Base-by-base conservation (phyloP, 2,329 filamentous ascomycete genomes). In the Fusarium tupiense region DNA sequence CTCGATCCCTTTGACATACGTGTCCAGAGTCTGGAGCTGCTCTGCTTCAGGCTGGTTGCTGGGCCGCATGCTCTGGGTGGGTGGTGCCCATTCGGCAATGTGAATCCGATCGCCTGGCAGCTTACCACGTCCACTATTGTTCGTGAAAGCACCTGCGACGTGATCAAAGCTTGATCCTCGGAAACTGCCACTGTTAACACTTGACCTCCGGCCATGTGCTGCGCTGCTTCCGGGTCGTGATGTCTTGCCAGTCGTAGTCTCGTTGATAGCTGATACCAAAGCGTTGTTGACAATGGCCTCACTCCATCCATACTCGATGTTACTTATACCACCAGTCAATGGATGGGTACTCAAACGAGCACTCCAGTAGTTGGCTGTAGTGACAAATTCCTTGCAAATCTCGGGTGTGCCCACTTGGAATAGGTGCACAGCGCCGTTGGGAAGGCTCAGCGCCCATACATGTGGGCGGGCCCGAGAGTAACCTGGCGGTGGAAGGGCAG, bases 241-340 rank as follows among this genome's bases (percentile, higher is more conserved):
- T 35, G 79, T 81, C 49, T 80, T 79, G 29, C 78, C 81, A 61
- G 73, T 78, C 17, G 81, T 82, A 35, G 76, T 82, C 58, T 90
- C 88, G 68, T 88, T 87, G 75, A 89, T 87, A 33, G 87, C 86
- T 9, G 80, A 82, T 8, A 90, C 86, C 31, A 90, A 83, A 14
- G 87, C 84, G 62, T 86, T 90, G 76, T 90, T 91, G 78, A 98
- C 91, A 69, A 98, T 91, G 26, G 88, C 87, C 46, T 98, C 94
- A 76, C 94, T 94, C 96, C 96, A 99, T 61, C 96, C 96, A 80
- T 98, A 98, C 82, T 99, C 96, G 76, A 98, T 93, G 81, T 98
- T 99, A 83, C 94, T 97, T 76, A 99, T 93, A 64, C 95, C 96
- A 65, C 96, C 96, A 40, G 96, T 90, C 38, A 99, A 86, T 6